These are phyloP conservation scores for Citrus reticulata DNA, from an alignment of 345 rosid genomes.

Conservation along the genomic window DNA sequence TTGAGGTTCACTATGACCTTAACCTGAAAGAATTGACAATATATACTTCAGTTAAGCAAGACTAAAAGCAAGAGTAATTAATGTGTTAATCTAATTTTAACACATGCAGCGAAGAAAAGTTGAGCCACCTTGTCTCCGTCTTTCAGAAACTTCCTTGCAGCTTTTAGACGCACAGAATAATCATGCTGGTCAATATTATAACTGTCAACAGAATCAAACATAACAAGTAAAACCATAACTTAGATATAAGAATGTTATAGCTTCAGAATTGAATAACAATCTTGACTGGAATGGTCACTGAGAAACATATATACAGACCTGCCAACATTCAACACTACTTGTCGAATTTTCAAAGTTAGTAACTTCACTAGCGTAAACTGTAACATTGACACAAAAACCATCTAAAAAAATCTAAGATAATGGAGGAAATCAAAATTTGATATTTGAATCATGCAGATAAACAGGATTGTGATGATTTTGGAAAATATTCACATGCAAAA, in stretches of 20 bases:
- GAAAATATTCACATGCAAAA: not conserved
- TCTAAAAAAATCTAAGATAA: not conserved
- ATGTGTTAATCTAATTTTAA: not conserved
- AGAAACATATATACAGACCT: not conserved
- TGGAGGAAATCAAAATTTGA: not conserved
- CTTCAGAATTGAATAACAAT: constrained; percentile 1
- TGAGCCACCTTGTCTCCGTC: constrained; percentile 87
- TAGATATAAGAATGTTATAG: not conserved
- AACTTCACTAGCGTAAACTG: not conserved
- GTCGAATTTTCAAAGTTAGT: not conserved
- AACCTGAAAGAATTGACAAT: constrained; percentile 50
- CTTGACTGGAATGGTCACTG: not conserved
- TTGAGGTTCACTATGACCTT: constrained; percentile 86
- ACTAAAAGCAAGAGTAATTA: not conserved
- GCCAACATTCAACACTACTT: not conserved
- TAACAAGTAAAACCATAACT: constrained; percentile 8
- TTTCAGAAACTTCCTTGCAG: constrained; percentile 77
- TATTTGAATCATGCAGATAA: not conserved
- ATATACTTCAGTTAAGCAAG: constrained; percentile 6
- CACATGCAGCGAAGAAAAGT: constrained; percentile 1
- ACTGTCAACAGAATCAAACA: constrained; percentile 36
- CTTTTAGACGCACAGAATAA: constrained; percentile 76
- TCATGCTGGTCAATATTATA: constrained; percentile 95
- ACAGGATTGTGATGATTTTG: not conserved
- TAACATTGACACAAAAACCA: not conserved